Evolutionary conservation across 768 basidiomycete species (phyloP).

Genomic region (Agaricus blazei): DNA sequence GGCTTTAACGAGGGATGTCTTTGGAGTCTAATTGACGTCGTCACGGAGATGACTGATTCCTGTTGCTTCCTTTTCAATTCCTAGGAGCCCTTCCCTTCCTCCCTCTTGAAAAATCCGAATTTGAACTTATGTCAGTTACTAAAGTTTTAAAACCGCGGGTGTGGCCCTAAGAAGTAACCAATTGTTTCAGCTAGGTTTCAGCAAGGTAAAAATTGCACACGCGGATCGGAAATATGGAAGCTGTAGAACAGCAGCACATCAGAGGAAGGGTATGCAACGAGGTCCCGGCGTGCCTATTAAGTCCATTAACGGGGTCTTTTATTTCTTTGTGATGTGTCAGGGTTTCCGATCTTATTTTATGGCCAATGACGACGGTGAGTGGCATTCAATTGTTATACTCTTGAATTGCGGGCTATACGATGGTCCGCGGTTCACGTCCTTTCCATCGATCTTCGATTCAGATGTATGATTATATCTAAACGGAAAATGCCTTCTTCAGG

Average conservation of each 20-base stretch:
- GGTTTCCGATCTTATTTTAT: neutral
- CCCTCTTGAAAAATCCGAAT: neutral
- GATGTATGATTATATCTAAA: neutral
- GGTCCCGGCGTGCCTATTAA: neutral
- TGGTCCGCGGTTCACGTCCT: constrained; percentile 10
- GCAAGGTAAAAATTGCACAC: neutral
- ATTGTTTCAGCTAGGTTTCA: neutral
- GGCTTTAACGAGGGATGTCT: constrained; percentile 1
- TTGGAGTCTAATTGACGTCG: neutral
- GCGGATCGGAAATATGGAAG: no score
- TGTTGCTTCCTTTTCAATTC: neutral
- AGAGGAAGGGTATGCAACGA: neutral
- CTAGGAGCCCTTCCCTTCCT: neutral
- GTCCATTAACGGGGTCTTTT: neutral
- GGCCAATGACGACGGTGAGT: no score
- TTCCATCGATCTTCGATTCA: constrained; percentile 9
- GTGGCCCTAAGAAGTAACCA: neutral
- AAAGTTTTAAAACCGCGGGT: constrained; percentile 1
- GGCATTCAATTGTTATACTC: neutral
- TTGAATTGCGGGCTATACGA: neutral
- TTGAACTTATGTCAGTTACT: constrained; percentile 5
- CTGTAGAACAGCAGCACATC: neutral
- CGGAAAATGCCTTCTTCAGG: constrained; percentile 7
- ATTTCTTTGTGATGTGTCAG: neutral
- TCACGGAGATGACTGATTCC: neutral